A percentile compares a stretch with the other conserved stretches of the same genome.
Conservation (phyloP, 441 rosid species). For the Lepidium campestre region DNA sequence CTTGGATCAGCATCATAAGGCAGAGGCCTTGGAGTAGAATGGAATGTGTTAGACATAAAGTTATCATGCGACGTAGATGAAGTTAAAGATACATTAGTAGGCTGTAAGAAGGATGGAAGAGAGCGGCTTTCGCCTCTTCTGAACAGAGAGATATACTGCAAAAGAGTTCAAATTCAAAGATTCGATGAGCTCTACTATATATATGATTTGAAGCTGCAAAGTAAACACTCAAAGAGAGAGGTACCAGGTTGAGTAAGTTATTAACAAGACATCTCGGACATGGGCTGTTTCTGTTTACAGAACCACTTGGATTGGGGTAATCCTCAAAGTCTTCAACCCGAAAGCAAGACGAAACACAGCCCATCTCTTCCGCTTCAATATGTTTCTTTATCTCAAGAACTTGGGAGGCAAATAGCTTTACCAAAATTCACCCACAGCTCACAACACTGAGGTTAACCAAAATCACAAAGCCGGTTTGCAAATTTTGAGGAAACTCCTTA, state of each 20-base stretch:
- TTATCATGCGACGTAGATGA: slow-evolving; percentile 65
- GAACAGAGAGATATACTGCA: slow-evolving; percentile 63
- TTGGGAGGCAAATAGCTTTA: neutral
- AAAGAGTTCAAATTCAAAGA: neutral
- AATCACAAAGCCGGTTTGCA: neutral
- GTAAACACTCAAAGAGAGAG: neutral
- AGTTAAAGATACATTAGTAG: slow-evolving; percentile 50
- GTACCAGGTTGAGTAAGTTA: slow-evolving; percentile 60
- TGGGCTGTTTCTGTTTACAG: slow-evolving; percentile 62
- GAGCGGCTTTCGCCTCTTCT: slow-evolving; percentile 46
- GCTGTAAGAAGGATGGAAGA: slow-evolving; percentile 55
- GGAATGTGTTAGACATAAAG: slow-evolving; percentile 76
- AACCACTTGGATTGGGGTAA: slow-evolving; percentile 63
- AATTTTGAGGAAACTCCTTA: neutral
- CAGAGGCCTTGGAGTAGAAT: slow-evolving; percentile 89
- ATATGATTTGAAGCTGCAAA: neutral
- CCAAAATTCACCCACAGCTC: neutral
- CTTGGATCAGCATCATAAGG: slow-evolving; percentile 90
- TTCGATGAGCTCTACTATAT: neutral
- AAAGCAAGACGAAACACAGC: slow-evolving; percentile 72
- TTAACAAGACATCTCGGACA: slow-evolving; percentile 75
- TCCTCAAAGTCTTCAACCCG: slow-evolving; percentile 62
- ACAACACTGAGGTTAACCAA: neutral
- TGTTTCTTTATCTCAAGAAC: neutral
- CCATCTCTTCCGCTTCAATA: slow-evolving; percentile 10